Evolutionary conservation across 2,329 filamentous ascomycete genomes (phyloP).

Genomic region (Sclerotinia minor): DNA sequence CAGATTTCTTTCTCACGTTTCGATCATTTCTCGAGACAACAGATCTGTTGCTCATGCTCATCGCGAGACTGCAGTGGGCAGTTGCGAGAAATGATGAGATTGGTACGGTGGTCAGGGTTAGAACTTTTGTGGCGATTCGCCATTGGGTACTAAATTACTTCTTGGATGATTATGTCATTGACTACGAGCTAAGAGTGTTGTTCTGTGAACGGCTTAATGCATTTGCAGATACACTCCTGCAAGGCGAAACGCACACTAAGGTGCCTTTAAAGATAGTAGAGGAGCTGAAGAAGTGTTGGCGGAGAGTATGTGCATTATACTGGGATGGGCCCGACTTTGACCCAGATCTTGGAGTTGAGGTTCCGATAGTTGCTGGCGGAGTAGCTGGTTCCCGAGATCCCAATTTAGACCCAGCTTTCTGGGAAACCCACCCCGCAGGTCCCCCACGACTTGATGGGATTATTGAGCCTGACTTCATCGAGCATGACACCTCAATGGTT

Average conservation of each 20-base stretch:
- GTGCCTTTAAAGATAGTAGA: constrained; percentile 79
- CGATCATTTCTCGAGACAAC: constrained; percentile 78
- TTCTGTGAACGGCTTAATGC: constrained; percentile 83
- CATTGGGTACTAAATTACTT: constrained; percentile 99
- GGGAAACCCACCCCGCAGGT: constrained; percentile 47
- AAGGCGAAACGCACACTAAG: constrained; percentile 48
- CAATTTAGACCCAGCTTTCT: constrained; percentile 55
- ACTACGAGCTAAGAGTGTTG: constrained; percentile 68
- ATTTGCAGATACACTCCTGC: constrained; percentile 57
- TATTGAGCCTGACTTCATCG: constrained; percentile 41
- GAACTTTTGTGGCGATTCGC: constrained; percentile 90
- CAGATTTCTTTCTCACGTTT: constrained; percentile 96
- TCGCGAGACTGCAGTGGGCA: constrained; percentile 86
- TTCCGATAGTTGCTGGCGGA: constrained; percentile 75
- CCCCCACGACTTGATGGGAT: constrained; percentile 50
- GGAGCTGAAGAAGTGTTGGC: constrained; percentile 97
- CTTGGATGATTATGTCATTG: constrained; percentile 83
- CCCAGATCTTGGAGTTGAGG: constrained; percentile 59
- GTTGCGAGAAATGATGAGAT: constrained; percentile 76
- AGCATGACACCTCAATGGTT: constrained; percentile 32
- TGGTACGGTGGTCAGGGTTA: constrained; percentile 90
- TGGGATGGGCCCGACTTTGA: constrained; percentile 77
- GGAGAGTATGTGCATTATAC: constrained; percentile 82
- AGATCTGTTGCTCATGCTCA: constrained; percentile 78
- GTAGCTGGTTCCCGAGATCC: constrained; percentile 61